Percentiles rank a stretch among this genome's conserved stretches.
Conservation (phyloP, 305 asterid genomes). For the Ilex paraguariensis region DNA sequence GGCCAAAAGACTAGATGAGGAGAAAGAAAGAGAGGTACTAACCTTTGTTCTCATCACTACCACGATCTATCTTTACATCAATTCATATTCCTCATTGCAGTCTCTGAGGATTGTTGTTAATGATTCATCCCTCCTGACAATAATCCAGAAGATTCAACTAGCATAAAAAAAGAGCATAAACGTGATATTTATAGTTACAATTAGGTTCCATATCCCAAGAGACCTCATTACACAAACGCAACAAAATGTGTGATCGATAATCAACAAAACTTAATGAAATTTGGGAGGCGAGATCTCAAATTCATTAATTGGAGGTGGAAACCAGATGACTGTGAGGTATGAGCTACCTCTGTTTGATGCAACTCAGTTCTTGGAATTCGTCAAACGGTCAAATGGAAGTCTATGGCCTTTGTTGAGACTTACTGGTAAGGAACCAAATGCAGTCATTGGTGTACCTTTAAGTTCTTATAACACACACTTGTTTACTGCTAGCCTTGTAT, state of each 20-base stretch:
- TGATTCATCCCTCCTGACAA: background rate
- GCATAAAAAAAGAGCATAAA: slow-evolving; percentile 2
- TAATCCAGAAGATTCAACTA: background rate
- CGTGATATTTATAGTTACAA: slow-evolving; percentile 75
- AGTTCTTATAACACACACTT: too few species aligned
- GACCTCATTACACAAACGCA: slow-evolving; percentile 63
- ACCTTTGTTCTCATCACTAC: background rate
- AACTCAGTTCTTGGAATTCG: slow-evolving; percentile 40
- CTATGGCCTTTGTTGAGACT: slow-evolving; percentile 82
- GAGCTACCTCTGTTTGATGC: slow-evolving; percentile 63
- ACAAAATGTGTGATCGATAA: slow-evolving; percentile 70
- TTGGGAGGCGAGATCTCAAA: slow-evolving; percentile 61
- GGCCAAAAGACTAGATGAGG: too few species aligned
- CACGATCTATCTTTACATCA: background rate
- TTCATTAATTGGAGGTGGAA: slow-evolving; percentile 82
- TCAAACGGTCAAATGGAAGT: slow-evolving; percentile 42
- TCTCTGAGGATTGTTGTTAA: background rate
- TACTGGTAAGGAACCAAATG: slow-evolving; percentile 84
- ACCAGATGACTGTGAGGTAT: slow-evolving; percentile 51
- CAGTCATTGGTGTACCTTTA: slow-evolving; percentile 74
- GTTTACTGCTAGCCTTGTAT: too few species aligned
- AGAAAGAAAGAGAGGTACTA: background rate
- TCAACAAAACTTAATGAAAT: slow-evolving; percentile 80
- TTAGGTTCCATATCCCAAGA: slow-evolving; percentile 65
- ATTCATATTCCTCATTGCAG: background rate